Percentiles rank a stretch among this genome's conserved stretches.
phyloP scores from a whole-genome alignment of 306 rosid species.

The Casuarina equisetifolia region DNA sequence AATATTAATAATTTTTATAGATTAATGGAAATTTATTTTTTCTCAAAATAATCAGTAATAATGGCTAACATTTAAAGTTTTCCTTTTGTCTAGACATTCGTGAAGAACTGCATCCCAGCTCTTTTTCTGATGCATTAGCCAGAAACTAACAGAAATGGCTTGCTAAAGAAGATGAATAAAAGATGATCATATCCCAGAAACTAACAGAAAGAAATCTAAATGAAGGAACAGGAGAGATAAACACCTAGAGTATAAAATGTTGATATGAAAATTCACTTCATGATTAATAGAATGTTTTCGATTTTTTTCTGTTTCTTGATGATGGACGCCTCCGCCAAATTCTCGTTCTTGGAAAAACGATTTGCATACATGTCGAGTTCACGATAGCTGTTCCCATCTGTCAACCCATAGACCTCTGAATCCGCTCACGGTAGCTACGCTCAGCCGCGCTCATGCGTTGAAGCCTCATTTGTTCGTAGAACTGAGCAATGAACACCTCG shows the following conservation, averaged over 20 bases:
- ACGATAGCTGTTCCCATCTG: not conserved
- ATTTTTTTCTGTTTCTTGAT: not conserved
- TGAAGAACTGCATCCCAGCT: too few species aligned
- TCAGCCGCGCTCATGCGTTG: conserved; percentile 42
- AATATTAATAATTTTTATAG: too few species aligned
- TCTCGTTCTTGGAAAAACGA: not conserved
- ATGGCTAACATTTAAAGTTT: too few species aligned
- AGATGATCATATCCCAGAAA: not conserved
- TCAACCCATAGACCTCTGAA: conserved; percentile 50
- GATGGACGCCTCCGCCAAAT: too few species aligned
- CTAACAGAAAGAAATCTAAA: not conserved
- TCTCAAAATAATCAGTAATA: too few species aligned
- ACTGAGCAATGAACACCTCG: conserved; percentile 69
- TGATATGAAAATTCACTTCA: not conserved
- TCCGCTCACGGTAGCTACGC: conserved; percentile 31
- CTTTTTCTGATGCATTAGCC: too few species aligned
- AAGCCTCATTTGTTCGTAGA: conserved; percentile 63
- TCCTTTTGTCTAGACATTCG: too few species aligned
- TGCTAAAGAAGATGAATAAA: not conserved
- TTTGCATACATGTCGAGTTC: conserved; percentile 8
- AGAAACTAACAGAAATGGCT: too few species aligned
- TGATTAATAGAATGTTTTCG: not conserved
- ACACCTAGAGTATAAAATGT: not conserved
- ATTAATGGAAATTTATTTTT: too few species aligned
- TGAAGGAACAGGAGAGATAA: not conserved